Percentiles rank a stretch among this genome's conserved stretches.
These are phyloP conservation scores for Epichloe uncinata DNA, from an alignment of 2,329 filamentous ascomycete genomes.

Conservation along the genomic window DNA sequence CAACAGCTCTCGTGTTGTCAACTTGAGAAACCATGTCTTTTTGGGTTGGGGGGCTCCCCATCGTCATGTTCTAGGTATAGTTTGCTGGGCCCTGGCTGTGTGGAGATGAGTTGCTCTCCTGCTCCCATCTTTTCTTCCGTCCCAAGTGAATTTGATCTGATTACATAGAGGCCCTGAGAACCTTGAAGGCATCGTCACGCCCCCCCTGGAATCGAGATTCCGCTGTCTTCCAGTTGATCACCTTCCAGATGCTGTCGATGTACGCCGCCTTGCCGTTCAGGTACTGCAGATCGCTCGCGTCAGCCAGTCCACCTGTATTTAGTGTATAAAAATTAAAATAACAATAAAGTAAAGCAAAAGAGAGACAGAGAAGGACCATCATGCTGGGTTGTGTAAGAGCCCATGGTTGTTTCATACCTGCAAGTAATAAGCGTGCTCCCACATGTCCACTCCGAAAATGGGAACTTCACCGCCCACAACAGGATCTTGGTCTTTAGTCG, in stretches of 20 bases:
- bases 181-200: slow-evolving; percentile 32
- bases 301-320: neutral
- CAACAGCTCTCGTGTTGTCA: too few species aligned
- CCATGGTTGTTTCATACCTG: slow-evolving; percentile 36
- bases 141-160: too few species aligned
- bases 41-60: too few species aligned
- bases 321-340: neutral
- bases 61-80: too few species aligned
- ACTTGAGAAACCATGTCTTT: too few species aligned
- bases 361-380: neutral
- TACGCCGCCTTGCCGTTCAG: slow-evolving; percentile 64
- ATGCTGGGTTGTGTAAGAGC: too few species aligned
- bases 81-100: too few species aligned
- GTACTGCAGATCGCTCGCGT: slow-evolving; percentile 40
- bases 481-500: slow-evolving; percentile 79
- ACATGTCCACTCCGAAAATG: slow-evolving; percentile 74
- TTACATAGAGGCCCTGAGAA: slow-evolving; percentile 29
- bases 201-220: slow-evolving; percentile 48
- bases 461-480: slow-evolving; percentile 50
- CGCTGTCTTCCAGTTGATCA: slow-evolving; percentile 64
- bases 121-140: too few species aligned
- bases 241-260: slow-evolving; percentile 62
- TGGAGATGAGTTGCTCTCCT: too few species aligned
- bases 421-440: slow-evolving; percentile 88
- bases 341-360: neutral